Evolutionary conservation across 345 rosid species (phyloP).

Genomic region (Arabidopsis arenosa): DNA sequence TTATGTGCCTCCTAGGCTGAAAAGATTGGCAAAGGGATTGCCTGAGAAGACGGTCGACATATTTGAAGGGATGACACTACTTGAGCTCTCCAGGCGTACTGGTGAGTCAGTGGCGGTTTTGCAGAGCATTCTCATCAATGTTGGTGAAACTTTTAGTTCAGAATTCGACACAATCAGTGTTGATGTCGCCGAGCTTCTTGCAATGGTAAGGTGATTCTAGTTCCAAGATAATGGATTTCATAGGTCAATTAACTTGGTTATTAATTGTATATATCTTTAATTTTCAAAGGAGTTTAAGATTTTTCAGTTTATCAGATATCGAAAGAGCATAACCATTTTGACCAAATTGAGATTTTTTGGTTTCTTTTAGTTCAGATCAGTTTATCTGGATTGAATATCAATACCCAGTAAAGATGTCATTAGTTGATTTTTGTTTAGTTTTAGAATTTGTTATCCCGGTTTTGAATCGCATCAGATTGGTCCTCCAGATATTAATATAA

Average conservation of each 20-base stretch:
- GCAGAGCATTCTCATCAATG: constrained; percentile 73
- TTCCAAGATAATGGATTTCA: neutral
- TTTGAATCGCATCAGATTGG: neutral
- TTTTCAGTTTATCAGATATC: neutral
- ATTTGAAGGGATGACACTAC: constrained; percentile 83
- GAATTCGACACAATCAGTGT: constrained; percentile 82
- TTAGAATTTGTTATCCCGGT: neutral
- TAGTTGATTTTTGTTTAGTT: neutral
- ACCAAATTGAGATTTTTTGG: neutral
- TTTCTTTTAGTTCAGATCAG: neutral
- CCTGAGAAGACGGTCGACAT: constrained; percentile 73
- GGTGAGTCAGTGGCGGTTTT: constrained; percentile 60
- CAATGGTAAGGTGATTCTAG: constrained; percentile 61
- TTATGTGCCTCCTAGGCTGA: constrained; percentile 69
- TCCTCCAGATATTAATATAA: neutral
- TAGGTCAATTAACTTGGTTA: neutral
- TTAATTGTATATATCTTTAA: neutral
- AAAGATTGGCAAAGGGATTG: constrained; percentile 51
- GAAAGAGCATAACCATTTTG: neutral
- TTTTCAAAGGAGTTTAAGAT: too few species aligned
- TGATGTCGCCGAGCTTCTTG: constrained; percentile 83
- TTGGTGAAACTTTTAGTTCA: constrained; percentile 76
- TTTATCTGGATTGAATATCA: neutral
- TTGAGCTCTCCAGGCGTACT: constrained; percentile 78
- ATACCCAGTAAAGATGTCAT: neutral